Evolutionary conservation across 2,329 filamentous ascomycete genomes (phyloP).

Genomic region (Epichloe elymi): DNA sequence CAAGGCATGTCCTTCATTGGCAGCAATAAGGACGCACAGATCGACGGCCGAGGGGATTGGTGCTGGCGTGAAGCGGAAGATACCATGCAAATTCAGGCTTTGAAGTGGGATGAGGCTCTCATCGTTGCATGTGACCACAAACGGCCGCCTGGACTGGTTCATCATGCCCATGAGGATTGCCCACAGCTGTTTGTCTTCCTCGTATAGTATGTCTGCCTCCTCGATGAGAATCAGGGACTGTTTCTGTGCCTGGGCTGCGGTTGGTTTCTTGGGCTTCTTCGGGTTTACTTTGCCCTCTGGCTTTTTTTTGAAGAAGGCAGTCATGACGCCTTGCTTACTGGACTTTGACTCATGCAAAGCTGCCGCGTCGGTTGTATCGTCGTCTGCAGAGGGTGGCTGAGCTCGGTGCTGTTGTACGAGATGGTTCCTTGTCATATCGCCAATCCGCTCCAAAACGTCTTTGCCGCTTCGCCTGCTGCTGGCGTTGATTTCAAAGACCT

Average conservation of each 20-base stretch:
- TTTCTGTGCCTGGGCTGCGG: slow-evolving; percentile 49
- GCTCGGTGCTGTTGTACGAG: slow-evolving; percentile 48
- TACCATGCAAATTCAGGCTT: slow-evolving; percentile 67
- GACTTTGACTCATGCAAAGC: slow-evolving; percentile 43
- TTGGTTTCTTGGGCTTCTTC: slow-evolving; percentile 18
- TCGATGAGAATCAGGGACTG: slow-evolving; percentile 91
- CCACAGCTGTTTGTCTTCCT: slow-evolving; percentile 96
- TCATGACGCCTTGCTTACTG: slow-evolving; percentile 67
- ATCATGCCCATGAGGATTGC: slow-evolving; percentile 65
- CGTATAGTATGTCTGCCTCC: slow-evolving; percentile 86
- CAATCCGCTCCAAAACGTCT: slow-evolving; percentile 82
- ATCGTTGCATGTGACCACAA: slow-evolving; percentile 91
- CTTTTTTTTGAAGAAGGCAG: slow-evolving; percentile 61
- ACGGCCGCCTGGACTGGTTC: slow-evolving; percentile 73
- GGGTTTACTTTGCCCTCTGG: slow-evolving; percentile 15
- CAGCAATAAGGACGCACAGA: slow-evolving; percentile 68
- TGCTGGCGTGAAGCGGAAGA: slow-evolving; percentile 62
- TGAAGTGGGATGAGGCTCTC: slow-evolving; percentile 68
- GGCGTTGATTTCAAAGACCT: slow-evolving; percentile 89
- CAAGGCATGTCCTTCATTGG: slow-evolving; percentile 77
- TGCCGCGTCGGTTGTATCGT: slow-evolving; percentile 15
- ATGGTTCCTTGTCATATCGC: slow-evolving; percentile 95
- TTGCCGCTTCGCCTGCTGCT: slow-evolving; percentile 73
- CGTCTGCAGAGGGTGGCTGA: slow-evolving; percentile 16
- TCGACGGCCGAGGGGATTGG: slow-evolving; percentile 60